Percentiles rank a stretch among this genome's conserved stretches.
Conservation (phyloP, 2,329 filamentous ascomycete genomes). For the Epichloe typhina region DNA sequence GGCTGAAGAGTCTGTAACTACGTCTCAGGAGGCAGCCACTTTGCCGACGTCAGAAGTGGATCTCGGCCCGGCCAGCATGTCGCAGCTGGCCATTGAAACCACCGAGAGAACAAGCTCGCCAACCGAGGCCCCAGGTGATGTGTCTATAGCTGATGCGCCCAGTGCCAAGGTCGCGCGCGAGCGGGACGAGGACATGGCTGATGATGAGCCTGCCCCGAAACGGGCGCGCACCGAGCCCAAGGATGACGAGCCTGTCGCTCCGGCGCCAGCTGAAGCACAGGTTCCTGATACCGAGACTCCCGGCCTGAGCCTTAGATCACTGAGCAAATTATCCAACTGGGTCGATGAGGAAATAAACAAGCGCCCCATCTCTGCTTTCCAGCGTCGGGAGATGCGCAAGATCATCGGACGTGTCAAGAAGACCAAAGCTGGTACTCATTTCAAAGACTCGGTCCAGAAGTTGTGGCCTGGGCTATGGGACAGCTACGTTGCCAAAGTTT, state of each 20-base stretch:
- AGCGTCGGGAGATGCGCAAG: conserved; percentile 49
- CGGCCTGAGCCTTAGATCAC: conserved; percentile 7
- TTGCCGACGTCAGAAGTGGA: conserved; percentile 21
- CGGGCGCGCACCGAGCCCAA: conserved; percentile 60
- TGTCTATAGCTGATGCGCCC: conserved; percentile 41
- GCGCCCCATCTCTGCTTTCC: conserved; percentile 41
- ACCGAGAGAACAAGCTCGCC: conserved; percentile 18
- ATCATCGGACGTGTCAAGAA: conserved; percentile 69
- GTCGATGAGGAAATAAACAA: conserved; percentile 29
- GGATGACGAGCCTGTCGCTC: conserved; percentile 20
- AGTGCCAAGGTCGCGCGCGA: conserved; percentile 55
- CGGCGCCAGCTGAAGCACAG: conserved; percentile 5
- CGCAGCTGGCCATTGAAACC: conserved; percentile 25
- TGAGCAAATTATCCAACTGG: conserved; percentile 25
- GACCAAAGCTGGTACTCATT: conserved; percentile 65
- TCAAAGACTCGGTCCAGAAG: conserved; percentile 64
- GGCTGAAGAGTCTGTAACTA: conserved; percentile 6
- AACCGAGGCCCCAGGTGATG: conserved; percentile 24
- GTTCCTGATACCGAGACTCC: conserved; percentile 5
- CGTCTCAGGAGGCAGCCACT: conserved; percentile 10
- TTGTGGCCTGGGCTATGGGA: conserved; percentile 64
- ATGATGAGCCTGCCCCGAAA: conserved; percentile 62
- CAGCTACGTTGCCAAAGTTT: conserved; percentile 55
- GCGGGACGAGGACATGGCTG: conserved; percentile 57
- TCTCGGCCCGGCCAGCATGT: conserved; percentile 23